Conservation (phyloP, 768 basidiomycete species). For the Pleurotus sapidus region DNA sequence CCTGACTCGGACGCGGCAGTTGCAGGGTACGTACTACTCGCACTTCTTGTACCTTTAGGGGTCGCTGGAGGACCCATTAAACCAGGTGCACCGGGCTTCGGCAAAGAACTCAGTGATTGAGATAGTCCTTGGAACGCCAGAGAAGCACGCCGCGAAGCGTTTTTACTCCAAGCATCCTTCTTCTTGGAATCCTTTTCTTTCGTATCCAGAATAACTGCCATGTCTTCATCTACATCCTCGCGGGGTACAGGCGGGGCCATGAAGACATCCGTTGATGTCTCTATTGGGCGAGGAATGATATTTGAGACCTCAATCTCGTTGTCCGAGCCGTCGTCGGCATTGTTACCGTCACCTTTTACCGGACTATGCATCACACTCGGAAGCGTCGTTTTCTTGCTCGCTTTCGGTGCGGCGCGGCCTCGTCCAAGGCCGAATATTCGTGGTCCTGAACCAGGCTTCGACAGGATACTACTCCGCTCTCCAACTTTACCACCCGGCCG, state of each 20-base stretch:
- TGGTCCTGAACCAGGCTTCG: constrained; percentile 7
- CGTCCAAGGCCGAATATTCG: constrained; percentile 22
- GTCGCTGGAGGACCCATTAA: constrained; percentile 48
- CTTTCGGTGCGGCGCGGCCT: constrained; percentile 29
- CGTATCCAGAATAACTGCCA: constrained; percentile 20
- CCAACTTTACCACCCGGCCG: not conserved
- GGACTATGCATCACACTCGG: constrained; percentile 49
- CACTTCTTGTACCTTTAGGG: constrained; percentile 37
- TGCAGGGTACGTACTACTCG: constrained; percentile 34
- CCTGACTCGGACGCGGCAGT: constrained; percentile 6
- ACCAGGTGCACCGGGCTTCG: constrained; percentile 33
- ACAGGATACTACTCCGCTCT: not conserved
- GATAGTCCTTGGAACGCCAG: constrained; percentile 59
- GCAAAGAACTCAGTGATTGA: constrained; percentile 55
- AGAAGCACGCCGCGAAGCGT: constrained; percentile 53
- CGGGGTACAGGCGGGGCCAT: constrained; percentile 11
- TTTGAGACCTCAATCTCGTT: constrained; percentile 9
- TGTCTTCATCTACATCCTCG: constrained; percentile 9
- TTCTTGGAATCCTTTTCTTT: constrained; percentile 30
- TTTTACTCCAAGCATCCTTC: constrained; percentile 24
- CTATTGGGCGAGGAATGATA: constrained; percentile 5
- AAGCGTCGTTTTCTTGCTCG: constrained; percentile 44
- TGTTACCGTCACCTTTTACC: constrained; percentile 35
- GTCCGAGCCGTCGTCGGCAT: constrained; percentile 11
- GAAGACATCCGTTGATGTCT: constrained; percentile 12